These are phyloP conservation scores for Podospora bellae-mahoneyi DNA, from an alignment of 495 filamentous ascomycete genomes.

Conservation along the genomic window DNA sequence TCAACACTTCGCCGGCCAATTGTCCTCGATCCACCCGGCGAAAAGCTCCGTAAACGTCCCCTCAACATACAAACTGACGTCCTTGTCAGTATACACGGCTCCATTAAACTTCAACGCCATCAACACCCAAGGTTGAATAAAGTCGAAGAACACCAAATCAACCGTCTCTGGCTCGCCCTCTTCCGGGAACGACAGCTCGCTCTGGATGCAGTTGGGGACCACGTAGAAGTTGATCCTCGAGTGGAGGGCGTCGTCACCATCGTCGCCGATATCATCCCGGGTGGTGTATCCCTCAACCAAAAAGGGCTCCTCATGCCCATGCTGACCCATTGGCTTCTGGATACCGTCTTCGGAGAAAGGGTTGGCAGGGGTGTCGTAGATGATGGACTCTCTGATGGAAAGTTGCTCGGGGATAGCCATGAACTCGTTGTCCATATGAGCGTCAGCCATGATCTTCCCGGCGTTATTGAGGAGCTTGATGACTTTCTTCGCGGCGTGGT, in stretches of 20 bases:
- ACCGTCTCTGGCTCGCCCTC: conserved; percentile 60
- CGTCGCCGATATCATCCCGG: conserved; percentile 72
- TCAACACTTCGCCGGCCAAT: conserved; percentile 63
- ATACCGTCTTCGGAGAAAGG: neutral
- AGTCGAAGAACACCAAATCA: conserved; percentile 88
- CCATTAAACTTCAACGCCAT: conserved; percentile 67
- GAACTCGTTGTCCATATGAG: conserved; percentile 31
- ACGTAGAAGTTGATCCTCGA: conserved; percentile 66
- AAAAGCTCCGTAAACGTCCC: conserved; percentile 73
- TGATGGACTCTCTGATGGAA: conserved; percentile 27
- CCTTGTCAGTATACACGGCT: conserved; percentile 53
- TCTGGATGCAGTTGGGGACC: conserved; percentile 79
- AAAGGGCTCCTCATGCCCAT: conserved; percentile 29
- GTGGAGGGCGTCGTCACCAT: conserved; percentile 91
- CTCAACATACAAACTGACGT: conserved; percentile 64
- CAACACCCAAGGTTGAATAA: conserved; percentile 76
- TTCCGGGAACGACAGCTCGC: conserved; percentile 54
- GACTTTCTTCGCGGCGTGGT: conserved; percentile 64
- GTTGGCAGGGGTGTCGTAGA: conserved; percentile 16
- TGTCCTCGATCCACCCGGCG: conserved; percentile 68
- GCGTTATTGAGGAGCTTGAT: conserved; percentile 70
- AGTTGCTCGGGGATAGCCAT: conserved; percentile 43
- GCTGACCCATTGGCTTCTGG: conserved; percentile 32
- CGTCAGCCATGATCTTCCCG: conserved; percentile 51
- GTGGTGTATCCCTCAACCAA: conserved; percentile 84